A percentile compares a stretch with the other conserved stretches of the same genome.
phyloP scores from a whole-genome alignment of 2,329 filamentous ascomycete species.

The Raffaelea ambrosiae region DNA sequence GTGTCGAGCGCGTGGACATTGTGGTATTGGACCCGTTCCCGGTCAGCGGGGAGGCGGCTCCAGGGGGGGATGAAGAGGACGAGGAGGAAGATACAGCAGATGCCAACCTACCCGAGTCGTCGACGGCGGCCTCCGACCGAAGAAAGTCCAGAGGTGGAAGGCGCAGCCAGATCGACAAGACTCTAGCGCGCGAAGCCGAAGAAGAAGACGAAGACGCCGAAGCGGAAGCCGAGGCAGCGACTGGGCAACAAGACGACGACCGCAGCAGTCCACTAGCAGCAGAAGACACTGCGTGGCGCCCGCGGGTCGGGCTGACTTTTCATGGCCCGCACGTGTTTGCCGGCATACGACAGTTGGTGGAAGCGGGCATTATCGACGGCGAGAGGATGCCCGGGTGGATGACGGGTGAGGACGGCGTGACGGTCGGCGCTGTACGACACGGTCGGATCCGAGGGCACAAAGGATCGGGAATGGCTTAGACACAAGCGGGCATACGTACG shows the following conservation, averaged over 20 bases:
- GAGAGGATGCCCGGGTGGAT: conserved; percentile 81
- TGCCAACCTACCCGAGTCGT: background rate
- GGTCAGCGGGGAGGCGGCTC: background rate
- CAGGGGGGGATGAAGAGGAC: conserved; percentile 6
- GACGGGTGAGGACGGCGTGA: conserved; percentile 79
- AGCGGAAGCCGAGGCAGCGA: conserved; percentile 8
- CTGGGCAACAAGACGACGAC: conserved; percentile 19
- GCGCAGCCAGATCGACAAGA: conserved; percentile 27
- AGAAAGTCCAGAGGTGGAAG: conserved; percentile 6
- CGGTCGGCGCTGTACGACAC: conserved; percentile 57
- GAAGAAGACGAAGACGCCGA: conserved; percentile 18
- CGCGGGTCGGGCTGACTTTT: conserved; percentile 58
- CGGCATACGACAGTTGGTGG: conserved; percentile 69
- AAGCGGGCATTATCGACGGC: conserved; percentile 66
- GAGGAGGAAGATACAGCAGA: conserved; percentile 10
- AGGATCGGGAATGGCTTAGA: conserved; percentile 33
- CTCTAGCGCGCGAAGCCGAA: conserved; percentile 22
- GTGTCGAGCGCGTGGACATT: conserved; percentile 54
- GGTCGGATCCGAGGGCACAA: conserved; percentile 56
- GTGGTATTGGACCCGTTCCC: conserved; percentile 51
- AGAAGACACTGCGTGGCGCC: conserved; percentile 37
- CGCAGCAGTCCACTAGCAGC: background rate
- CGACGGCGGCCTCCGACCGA: background rate
- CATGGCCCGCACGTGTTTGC: conserved; percentile 72
- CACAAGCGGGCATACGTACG: too few relatives aligned